Evolutionary conservation across 2,329 filamentous ascomycete genomes (phyloP).

Genomic region (Fusarium duplospermum): DNA sequence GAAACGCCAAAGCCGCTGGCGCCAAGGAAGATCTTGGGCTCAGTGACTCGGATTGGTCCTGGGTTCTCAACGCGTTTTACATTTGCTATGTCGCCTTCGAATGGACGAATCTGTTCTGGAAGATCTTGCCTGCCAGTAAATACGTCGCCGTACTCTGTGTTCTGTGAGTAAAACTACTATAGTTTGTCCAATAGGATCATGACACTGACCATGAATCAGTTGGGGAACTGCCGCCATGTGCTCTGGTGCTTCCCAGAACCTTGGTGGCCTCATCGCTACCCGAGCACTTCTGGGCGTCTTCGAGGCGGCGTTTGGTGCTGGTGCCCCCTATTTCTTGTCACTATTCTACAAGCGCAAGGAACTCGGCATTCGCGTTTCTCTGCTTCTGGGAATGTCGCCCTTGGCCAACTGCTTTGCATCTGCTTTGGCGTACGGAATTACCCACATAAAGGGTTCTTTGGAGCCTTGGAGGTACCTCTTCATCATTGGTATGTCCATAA

Average conservation of each 20-base stretch:
- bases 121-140: slow-evolving; percentile 22
- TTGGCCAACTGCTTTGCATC: slow-evolving; percentile 27
- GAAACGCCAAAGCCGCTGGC: slow-evolving; percentile 25
- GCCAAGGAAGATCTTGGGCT: slow-evolving; percentile 18
- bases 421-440: slow-evolving; percentile 21
- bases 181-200: too few relatives aligned
- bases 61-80: slow-evolving; percentile 30
- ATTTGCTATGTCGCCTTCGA: slow-evolving; percentile 24
- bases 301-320: slow-evolving; percentile 25
- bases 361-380: slow-evolving; percentile 23
- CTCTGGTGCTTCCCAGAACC: slow-evolving; percentile 18
- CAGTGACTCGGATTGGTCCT: slow-evolving; percentile 13
- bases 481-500: slow-evolving; percentile 10
- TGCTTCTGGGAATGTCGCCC: slow-evolving; percentile 22
- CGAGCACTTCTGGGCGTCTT: slow-evolving; percentile 21
- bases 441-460: slow-evolving; percentile 13
- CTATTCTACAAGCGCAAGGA: slow-evolving; percentile 18
- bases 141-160: slow-evolving; percentile 21
- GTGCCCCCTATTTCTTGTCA: slow-evolving; percentile 26
- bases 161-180: background rate
- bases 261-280: slow-evolving; percentile 13
- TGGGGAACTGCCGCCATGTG: slow-evolving; percentile 30
- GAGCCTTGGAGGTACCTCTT: slow-evolving; percentile 22
- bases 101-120: slow-evolving; percentile 28
- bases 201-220: background rate